Evolutionary conservation across 1,284 basidiomycete species (phyloP), one percentile per base, ranked within the genome.

Genomic region (Ustilago tritici): DNA sequence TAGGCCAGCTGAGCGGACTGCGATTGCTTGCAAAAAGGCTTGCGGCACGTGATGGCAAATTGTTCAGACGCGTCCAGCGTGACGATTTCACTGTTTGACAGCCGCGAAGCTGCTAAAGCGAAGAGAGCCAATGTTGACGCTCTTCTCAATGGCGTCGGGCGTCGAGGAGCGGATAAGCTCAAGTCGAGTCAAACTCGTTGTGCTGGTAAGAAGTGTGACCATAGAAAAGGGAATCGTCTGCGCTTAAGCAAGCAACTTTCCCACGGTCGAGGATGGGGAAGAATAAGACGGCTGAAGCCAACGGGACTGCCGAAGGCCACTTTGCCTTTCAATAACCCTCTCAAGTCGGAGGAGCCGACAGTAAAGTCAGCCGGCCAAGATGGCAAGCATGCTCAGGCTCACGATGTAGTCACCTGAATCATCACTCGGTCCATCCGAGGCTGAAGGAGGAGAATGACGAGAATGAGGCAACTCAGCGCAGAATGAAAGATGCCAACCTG

Each of bases 21-120:
- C 40, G 14, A 12, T 2, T 7, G 7, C 15, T 41, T 6, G 15
- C 12, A 41, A 41, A 41, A 15, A 14, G 40, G 40, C 15, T 17
- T n/a, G 0, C n/a, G 1, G 43, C 69, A 71, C 69, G 69, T 71
- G 69, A 71, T 52, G 59, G n/a, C 9, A 41, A 55, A 50, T 49
- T 50, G 34, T n/a, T 14, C 43, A 19, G 54, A 71, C 69, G 69
- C 69, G 69, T 66, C 14, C 5, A 47, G 53, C 63, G 63, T 53
- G 63, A 55, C 41, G 43, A 10, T 23, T 36, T 36, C 10, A 32
- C 43, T 31, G 6, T 50, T 14, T 31, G 28, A 34, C 28, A 50
- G 49, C 31, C 49, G 23, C 15, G 28, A 23, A 54, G 23, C 17
- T 36, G 36, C 15, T 14, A 15, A 54, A 54, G 53, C 32, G 53